Evolutionary conservation across 2,329 filamentous ascomycete species (phyloP).

Genomic region (Chrysosphaeria jannelii): DNA sequence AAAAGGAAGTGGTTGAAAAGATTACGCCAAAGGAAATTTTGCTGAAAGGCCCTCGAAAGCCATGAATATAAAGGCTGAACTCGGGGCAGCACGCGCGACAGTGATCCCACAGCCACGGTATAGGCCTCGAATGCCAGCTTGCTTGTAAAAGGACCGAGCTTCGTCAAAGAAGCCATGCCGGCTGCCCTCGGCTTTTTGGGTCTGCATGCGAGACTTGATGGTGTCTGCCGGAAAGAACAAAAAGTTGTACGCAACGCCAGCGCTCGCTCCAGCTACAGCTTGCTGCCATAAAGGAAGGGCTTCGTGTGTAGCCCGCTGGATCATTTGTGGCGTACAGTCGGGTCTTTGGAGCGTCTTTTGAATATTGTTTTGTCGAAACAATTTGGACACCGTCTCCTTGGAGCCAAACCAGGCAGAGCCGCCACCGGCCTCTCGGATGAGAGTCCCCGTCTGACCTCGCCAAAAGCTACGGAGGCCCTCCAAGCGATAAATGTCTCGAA

Average conservation of each 20-base stretch:
- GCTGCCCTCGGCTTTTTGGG: too few species aligned
- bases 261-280: slow-evolving; percentile 58
- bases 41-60: slow-evolving; percentile 69
- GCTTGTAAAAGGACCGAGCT: slow-evolving; percentile 42
- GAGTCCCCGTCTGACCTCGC: slow-evolving; percentile 77
- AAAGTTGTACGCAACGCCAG: slow-evolving; percentile 89
- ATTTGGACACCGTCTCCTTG: slow-evolving; percentile 48
- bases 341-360: slow-evolving; percentile 10
- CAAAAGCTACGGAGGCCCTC: slow-evolving; percentile 72
- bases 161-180: slow-evolving; percentile 40
- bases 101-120: slow-evolving; percentile 93
- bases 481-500: slow-evolving; percentile 51
- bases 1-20: background rate
- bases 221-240: slow-evolving; percentile 93
- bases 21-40: slow-evolving; percentile 18
- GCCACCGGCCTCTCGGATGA: slow-evolving; percentile 81
- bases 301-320: slow-evolving; percentile 9
- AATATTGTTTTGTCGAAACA: slow-evolving; percentile 32
- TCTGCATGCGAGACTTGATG: slow-evolving; percentile 93
- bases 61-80: slow-evolving; percentile 94
- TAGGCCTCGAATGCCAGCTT: slow-evolving; percentile 55
- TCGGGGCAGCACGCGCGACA: slow-evolving; percentile 59
- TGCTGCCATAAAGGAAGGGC: slow-evolving; percentile 61
- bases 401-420: slow-evolving; percentile 85
- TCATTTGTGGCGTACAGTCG: too few species aligned